A percentile compares a stretch with the other conserved stretches of the same genome.
These are phyloP conservation scores for Ophiostoma himal-ulmi DNA, from an alignment of 2,329 filamentous ascomycete species.

Conservation along the genomic window DNA sequence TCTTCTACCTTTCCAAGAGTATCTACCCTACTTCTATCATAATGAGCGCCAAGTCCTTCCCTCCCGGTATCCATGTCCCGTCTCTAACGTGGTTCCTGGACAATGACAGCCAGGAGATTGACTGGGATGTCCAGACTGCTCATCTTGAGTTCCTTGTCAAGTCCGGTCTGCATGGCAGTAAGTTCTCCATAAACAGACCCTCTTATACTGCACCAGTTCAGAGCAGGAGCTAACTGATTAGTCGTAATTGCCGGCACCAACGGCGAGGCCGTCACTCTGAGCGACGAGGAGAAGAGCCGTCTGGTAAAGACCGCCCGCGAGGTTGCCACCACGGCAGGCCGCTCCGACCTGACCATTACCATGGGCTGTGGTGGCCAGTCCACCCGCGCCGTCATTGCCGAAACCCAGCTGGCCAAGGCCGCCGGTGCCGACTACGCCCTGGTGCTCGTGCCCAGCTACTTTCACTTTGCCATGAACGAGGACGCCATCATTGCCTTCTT, in stretches of 20 bases:
- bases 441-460: conserved; percentile 66
- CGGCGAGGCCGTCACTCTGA: conserved; percentile 66
- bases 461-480: conserved; percentile 56
- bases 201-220: too few species aligned
- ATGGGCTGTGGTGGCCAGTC: conserved; percentile 62
- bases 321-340: conserved; percentile 52
- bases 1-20: not conserved
- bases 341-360: conserved; percentile 55
- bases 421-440: conserved; percentile 63
- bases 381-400: conserved; percentile 47
- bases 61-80: conserved; percentile 52
- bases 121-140: conserved; percentile 49
- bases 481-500: conserved; percentile 60
- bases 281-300: conserved; percentile 55
- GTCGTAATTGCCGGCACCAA: conserved; percentile 37
- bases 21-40: not conserved
- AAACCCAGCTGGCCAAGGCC: conserved; percentile 56
- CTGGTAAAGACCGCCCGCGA: conserved; percentile 58
- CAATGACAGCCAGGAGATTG: conserved; percentile 45
- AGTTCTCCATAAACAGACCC: not conserved
- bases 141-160: conserved; percentile 50
- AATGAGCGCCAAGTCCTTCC: conserved; percentile 25
- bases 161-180: conserved; percentile 30
- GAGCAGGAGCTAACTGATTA: not conserved
- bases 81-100: conserved; percentile 50